These are phyloP conservation scores for Aspergillus carlsbadensis DNA, from an alignment of 495 filamentous ascomycete species.

Conservation along the genomic window DNA sequence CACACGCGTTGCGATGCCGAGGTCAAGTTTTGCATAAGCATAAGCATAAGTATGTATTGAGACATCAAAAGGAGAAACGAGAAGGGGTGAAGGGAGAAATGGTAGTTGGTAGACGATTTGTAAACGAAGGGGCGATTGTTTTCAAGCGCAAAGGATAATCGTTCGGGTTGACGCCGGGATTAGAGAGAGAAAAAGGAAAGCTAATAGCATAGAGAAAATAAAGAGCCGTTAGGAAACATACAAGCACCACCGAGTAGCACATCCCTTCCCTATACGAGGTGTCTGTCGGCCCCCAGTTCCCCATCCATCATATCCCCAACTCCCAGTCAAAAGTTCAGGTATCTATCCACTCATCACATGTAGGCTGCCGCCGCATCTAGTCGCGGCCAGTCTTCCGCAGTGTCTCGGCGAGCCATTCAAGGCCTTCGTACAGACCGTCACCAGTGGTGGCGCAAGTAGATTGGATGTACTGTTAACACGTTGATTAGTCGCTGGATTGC, in stretches of 20 bases:
- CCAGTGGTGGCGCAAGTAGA: slow-evolving; percentile 98
- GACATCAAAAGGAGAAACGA: not conserved
- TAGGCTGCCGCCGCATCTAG: slow-evolving; percentile 50
- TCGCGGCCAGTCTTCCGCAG: slow-evolving; percentile 88
- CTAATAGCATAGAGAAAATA: slow-evolving; percentile 47
- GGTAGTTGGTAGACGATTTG: slow-evolving; percentile 9
- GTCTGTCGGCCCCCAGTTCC: slow-evolving; percentile 35
- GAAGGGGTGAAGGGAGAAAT: slow-evolving; percentile 4
- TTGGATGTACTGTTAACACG: slow-evolving; percentile 86
- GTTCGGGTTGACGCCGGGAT: slow-evolving; percentile 36
- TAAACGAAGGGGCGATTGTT: slow-evolving; percentile 29
- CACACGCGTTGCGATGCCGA: slow-evolving; percentile 1
- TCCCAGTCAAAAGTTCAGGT: slow-evolving; percentile 44
- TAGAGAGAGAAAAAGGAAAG: slow-evolving; percentile 43
- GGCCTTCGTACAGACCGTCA: slow-evolving; percentile 99
- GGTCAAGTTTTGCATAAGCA: not conserved
- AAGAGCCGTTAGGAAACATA: slow-evolving; percentile 40
- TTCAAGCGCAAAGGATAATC: slow-evolving; percentile 25
- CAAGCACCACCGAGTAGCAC: slow-evolving; percentile 38
- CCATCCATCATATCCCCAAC: slow-evolving; percentile 41
- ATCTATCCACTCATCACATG: slow-evolving; percentile 39
- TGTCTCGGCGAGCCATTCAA: slow-evolving; percentile 97
- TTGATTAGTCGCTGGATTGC: not conserved
- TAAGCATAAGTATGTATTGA: not conserved
- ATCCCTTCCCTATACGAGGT: slow-evolving; percentile 30